Percentiles rank a stretch among this genome's conserved stretches.
phyloP scores from a whole-genome alignment of 192 early-diverging fungal species.

The Entomortierella chlamydospora region DNA sequence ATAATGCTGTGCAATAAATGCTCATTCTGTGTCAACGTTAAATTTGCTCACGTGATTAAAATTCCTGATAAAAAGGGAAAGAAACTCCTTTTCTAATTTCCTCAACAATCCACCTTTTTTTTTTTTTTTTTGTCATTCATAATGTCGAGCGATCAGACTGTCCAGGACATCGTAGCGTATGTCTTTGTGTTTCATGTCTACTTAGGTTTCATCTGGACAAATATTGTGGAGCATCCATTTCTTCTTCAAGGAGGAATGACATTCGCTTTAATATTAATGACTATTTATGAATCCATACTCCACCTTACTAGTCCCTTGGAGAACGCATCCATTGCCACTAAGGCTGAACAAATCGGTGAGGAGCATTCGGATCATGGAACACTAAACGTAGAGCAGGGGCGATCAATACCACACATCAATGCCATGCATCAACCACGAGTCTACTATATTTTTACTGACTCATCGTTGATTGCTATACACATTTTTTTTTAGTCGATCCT shows the following conservation, averaged over 20 bases:
- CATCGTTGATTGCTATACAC: too few species aligned
- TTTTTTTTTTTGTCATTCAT: slow-evolving; percentile 19
- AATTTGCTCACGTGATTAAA: too few species aligned
- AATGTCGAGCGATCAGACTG: slow-evolving; percentile 45
- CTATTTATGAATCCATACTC: slow-evolving; percentile 3
- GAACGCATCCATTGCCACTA: slow-evolving; percentile 25
- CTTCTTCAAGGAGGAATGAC: slow-evolving; percentile 6
- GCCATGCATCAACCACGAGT: too few species aligned
- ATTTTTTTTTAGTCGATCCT: slow-evolving; percentile 87
- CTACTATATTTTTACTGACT: too few species aligned
- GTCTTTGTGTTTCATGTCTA: not conserved
- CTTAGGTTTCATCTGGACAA: not conserved
- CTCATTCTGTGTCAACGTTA: too few species aligned
- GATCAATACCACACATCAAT: too few species aligned
- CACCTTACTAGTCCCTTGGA: slow-evolving; percentile 34
- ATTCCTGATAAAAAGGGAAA: too few species aligned
- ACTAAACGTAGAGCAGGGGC: not conserved
- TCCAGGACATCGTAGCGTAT: slow-evolving; percentile 40
- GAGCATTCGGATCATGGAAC: not conserved
- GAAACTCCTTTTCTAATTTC: too few species aligned
- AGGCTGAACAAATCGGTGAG: slow-evolving; percentile 47
- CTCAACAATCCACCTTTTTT: not conserved
- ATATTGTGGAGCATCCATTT: not conserved
- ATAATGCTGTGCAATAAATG: too few species aligned
- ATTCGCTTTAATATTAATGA: not conserved